Evolutionary conservation across 2,329 filamentous ascomycete species (phyloP).

Genomic region (Aspergillus sergii): DNA sequence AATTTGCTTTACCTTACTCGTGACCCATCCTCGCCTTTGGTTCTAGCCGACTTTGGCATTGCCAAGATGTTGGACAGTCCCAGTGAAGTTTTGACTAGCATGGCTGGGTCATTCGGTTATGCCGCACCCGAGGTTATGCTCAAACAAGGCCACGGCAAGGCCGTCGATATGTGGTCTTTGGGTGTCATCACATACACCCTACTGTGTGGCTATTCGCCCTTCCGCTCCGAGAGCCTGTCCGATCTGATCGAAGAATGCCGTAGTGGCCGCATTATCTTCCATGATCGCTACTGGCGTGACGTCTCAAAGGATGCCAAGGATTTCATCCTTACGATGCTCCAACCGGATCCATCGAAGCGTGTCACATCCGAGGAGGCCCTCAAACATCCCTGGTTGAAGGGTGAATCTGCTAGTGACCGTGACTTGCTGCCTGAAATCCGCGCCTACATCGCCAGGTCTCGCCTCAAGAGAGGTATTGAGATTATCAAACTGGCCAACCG

Average conservation of each 20-base stretch:
- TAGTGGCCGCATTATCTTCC: slow-evolving; percentile 82
- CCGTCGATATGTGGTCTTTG: slow-evolving; percentile 99
- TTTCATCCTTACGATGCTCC: slow-evolving; percentile 82
- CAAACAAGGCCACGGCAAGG: slow-evolving; percentile 95
- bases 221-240: slow-evolving; percentile 89
- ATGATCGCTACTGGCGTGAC: slow-evolving; percentile 97
- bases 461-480: slow-evolving; percentile 90
- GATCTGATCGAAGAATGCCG: slow-evolving; percentile 95
- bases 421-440: slow-evolving; percentile 97
- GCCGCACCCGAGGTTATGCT: slow-evolving; percentile 98
- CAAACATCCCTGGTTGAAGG: slow-evolving; percentile 84
- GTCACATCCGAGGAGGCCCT: slow-evolving; percentile 80
- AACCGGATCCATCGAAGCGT: slow-evolving; percentile 75
- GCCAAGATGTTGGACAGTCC: slow-evolving; percentile 95
- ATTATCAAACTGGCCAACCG: slow-evolving; percentile 94
- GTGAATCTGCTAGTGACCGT: slow-evolving; percentile 89
- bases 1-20: slow-evolving; percentile 91
- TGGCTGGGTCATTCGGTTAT: slow-evolving; percentile 98
- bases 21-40: slow-evolving; percentile 76
- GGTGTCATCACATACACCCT: slow-evolving; percentile 98
- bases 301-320: slow-evolving; percentile 94
- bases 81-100: slow-evolving; percentile 90
- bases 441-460: slow-evolving; percentile 87
- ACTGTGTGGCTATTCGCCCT: slow-evolving; percentile 96
- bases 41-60: slow-evolving; percentile 96